phyloP scores from a whole-genome alignment of 208 protist genomes.

The Acanthamoeba rhysodes region DNA sequence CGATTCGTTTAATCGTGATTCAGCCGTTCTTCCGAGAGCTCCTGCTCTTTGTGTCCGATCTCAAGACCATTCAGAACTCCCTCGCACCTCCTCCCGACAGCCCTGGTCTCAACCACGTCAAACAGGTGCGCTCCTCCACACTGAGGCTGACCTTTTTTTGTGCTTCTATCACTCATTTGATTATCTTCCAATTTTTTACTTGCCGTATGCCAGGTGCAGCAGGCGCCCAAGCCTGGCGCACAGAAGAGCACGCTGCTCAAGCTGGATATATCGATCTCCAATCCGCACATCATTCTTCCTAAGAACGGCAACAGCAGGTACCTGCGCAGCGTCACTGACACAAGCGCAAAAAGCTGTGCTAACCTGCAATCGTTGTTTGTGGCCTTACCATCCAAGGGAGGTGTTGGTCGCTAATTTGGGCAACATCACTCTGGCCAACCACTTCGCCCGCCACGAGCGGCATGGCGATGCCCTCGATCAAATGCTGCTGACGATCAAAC shows the following conservation, averaged over 20 bases:
- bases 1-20: constrained; percentile 51
- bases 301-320: constrained; percentile 51
- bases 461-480: neutral
- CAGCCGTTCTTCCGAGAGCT: constrained; percentile 70
- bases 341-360: no score
- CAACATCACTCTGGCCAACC: constrained; percentile 58
- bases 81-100: neutral
- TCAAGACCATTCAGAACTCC: constrained; percentile 46
- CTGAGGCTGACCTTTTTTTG: neutral
- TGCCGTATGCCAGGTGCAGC: neutral
- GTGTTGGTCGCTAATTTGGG: constrained; percentile 53
- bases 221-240: neutral
- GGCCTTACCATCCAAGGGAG: neutral
- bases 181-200: neutral
- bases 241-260: constrained; percentile 49
- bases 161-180: neutral
- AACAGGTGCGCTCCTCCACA: neutral
- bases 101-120: neutral
- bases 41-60: constrained; percentile 44
- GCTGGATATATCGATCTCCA: constrained; percentile 60
- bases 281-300: constrained; percentile 62
- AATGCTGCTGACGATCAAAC: neutral
- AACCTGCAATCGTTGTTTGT: neutral
- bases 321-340: neutral
- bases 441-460: neutral